Evolutionary conservation across 129 eudicot species (phyloP).

Genomic region (Helianthus annuus): HanXRQr2.0-SUNRISE NC_035442.2:157493045-157493544

Average conservation of each 20-base stretch:
- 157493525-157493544: not conserved
- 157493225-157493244: not conserved
- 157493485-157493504: not conserved
- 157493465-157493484: not conserved
- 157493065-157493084: conserved; percentile 1
- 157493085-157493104: conserved; percentile 11
- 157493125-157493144: not conserved
- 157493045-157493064: conserved; percentile 15
- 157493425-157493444: not conserved
- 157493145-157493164: not conserved
- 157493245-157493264: too few relatives aligned
- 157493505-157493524: not conserved
- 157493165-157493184: not conserved
- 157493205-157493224: not conserved
- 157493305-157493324: not conserved
- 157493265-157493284: not conserved
- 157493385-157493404: not conserved
- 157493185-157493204: not conserved
- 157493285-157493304: not conserved
- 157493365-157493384: not conserved
- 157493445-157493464: not conserved
- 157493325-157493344: not conserved
- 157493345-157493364: not conserved
- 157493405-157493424: not conserved
- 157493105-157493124: not conserved